phyloP scores from a whole-genome alignment of 805 yeast species.

The Metschnikowia bowlesiae region DNA sequence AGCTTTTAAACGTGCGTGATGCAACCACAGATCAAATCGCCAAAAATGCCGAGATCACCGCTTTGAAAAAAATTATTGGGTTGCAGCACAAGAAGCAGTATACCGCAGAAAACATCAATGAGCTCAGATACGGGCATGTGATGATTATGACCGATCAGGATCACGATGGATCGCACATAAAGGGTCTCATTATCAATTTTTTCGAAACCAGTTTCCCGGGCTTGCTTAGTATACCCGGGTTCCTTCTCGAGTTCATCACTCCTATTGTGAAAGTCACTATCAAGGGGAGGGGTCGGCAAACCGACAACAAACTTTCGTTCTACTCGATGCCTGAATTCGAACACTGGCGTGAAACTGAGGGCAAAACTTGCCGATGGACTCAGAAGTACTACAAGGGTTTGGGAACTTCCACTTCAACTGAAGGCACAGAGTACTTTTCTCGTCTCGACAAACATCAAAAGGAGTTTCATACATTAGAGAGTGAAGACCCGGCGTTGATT shows the following conservation, averaged over 20 bases:
- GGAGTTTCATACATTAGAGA: constrained; percentile 74
- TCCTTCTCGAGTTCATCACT: constrained; percentile 88
- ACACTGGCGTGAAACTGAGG: constrained; percentile 83
- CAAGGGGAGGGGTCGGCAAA: constrained; percentile 43
- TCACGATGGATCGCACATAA: constrained; percentile 98
- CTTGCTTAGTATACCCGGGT: constrained; percentile 82
- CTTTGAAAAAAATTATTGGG: constrained; percentile 92
- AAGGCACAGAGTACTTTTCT: constrained; percentile 83
- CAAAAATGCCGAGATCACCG: constrained; percentile 91
- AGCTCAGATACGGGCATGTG: constrained; percentile 88
- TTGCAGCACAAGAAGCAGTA: constrained; percentile 87
- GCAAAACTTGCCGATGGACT: constrained; percentile 71
- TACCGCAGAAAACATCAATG: constrained; percentile 52
- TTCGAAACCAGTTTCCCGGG: constrained; percentile 95
- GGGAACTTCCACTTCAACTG: constrained; percentile 86
- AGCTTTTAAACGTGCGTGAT: constrained; percentile 90
- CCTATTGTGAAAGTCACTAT: constrained; percentile 92
- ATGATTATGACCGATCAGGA: constrained; percentile 99
- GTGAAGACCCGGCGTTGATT: constrained; percentile 68
- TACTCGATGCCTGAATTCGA: constrained; percentile 96
- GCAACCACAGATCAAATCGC: constrained; percentile 94
- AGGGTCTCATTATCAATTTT: constrained; percentile 90
- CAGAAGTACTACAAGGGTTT: constrained; percentile 97
- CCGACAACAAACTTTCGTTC: constrained; percentile 57
- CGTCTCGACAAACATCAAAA: constrained; percentile 84